These are phyloP conservation scores for Lodderomyces parapsilosis DNA, from an alignment of 1,139 yeast genomes.

Conservation along the genomic window DNA sequence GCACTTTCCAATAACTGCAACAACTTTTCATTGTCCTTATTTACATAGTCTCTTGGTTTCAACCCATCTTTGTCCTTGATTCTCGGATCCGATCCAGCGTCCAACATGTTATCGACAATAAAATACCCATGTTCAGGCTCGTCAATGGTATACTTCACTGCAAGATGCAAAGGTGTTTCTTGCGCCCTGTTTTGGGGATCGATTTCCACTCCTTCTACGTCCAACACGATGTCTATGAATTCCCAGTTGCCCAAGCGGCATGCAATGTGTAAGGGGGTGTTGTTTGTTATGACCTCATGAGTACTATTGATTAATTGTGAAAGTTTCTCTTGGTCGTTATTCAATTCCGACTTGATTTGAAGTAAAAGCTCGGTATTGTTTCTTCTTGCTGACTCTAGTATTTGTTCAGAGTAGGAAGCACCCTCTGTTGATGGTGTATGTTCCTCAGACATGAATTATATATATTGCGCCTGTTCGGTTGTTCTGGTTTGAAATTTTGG, in stretches of 20 bases:
- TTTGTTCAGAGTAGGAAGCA: slow-evolving; percentile 75
- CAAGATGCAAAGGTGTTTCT: slow-evolving; percentile 87
- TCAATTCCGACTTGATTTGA: slow-evolving; percentile 49
- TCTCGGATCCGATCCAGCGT: slow-evolving; percentile 90
- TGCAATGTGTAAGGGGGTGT: slow-evolving; percentile 79
- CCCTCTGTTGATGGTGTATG: slow-evolving; percentile 38
- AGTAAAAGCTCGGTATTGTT: slow-evolving; percentile 77
- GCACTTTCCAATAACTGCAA: slow-evolving; percentile 73
- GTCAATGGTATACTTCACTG: slow-evolving; percentile 64
- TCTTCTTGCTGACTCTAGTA: slow-evolving; percentile 84
- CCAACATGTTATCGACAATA: slow-evolving; percentile 76
- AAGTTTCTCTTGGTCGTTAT: slow-evolving; percentile 45
- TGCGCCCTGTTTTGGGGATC: slow-evolving; percentile 79
- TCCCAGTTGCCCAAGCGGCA: slow-evolving; percentile 84
- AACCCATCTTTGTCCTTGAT: slow-evolving; percentile 43
- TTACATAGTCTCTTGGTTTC: slow-evolving; percentile 72
- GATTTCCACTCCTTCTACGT: slow-evolving; percentile 87
- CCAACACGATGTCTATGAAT: slow-evolving; percentile 76
- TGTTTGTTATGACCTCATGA: slow-evolving; percentile 72
- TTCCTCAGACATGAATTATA: slow-evolving; percentile 5
- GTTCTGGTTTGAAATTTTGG: slow-evolving; percentile 2
- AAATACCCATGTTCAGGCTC: slow-evolving; percentile 88
- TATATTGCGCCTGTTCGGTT: too few species aligned
- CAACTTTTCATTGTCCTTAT: slow-evolving; percentile 50
- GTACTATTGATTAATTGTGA: slow-evolving; percentile 68